Base-by-base conservation (phyloP, 1,139 yeast genomes). In the Geotrichum histeridarum region DNA sequence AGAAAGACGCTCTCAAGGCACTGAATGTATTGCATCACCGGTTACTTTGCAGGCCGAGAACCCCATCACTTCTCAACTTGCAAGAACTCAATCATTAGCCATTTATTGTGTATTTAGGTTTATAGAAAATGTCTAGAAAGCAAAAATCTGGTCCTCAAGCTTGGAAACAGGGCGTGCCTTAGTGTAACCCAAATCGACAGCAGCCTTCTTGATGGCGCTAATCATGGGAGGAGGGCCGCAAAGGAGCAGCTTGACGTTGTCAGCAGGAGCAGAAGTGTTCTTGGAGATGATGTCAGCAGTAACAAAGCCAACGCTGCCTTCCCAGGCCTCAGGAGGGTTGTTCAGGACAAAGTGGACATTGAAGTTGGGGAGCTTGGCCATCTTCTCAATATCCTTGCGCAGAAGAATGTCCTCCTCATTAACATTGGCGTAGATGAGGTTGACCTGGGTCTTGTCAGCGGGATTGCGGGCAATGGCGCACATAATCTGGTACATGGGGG, bases 161-260 rank as follows among this genome's bases (percentile, higher is more conserved):
- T 88, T 88, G 49, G 95, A 84, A 41, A 90, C 88, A 6, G 95
- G 94, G 71, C 82, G 85, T 51, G 96, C 89, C 78, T 88, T 88
- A 53, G 80, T 78, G 72, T 75, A 91, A 22, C 96, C 96, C 64
- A 90, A 77, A 53, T 72, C 75, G 22, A 75, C 73, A 37, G 94
- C 89, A 54, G 85, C 85, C 75, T 84, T 87, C 76, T 88, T 89
- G 67, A 84, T 77, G 55, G 86, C 80, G 51, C 82, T 76, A 50
- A 81, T 80, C 90, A 86, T 83, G 54, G 86, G 86, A 59, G 95
- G 95, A 53, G 97, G 97, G 44, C 98, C 96, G 72, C 98, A 91
- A 56, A 91, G 73, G 66, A 91, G 80, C 59, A 91, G 73, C 76
- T 86, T 87, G 57, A 80, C 75, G 63, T 82, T 83, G 61, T 62